Conservation (phyloP, 164 flowering plant genomes). For the Vitis riparia region DNA sequence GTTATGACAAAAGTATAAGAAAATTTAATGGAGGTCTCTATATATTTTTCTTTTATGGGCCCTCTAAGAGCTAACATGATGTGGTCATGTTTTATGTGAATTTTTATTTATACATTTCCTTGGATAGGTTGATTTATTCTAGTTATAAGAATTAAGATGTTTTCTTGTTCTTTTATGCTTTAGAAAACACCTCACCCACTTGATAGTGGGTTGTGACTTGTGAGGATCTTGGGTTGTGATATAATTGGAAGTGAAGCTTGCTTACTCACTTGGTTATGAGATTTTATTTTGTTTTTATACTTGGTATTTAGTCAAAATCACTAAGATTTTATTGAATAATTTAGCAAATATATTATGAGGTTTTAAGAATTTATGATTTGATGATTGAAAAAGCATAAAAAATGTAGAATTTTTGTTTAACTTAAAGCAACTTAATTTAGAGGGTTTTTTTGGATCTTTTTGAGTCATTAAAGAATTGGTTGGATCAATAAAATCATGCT, state of each 20-base stretch:
- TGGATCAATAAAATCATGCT: slow-evolving; percentile 25
- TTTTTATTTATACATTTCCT: too few species aligned
- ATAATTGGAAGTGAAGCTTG: too few species aligned
- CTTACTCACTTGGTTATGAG: neutral
- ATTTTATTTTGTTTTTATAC: neutral
- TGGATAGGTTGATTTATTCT: too few species aligned
- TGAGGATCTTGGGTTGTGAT: too few species aligned
- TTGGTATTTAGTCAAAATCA: neutral
- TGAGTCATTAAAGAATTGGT: slow-evolving; percentile 34
- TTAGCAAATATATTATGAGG: slow-evolving; percentile 19
- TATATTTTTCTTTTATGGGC: too few species aligned
- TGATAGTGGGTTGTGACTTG: neutral
- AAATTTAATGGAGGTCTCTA: too few species aligned
- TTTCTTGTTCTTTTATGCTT: too few species aligned
- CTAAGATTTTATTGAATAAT: slow-evolving; percentile 9
- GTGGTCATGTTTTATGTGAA: too few species aligned
- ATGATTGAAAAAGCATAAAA: slow-evolving; percentile 24
- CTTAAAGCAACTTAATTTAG: slow-evolving; percentile 21
- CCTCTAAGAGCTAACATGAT: too few species aligned
- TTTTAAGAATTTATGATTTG: slow-evolving; percentile 2
- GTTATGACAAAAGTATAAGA: too few species aligned
- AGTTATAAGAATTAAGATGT: too few species aligned
- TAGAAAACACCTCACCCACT: too few species aligned
- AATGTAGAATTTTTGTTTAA: slow-evolving; percentile 18
- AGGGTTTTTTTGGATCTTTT: slow-evolving; percentile 14